These are phyloP conservation scores for Combretum micranthum DNA, from an alignment of 345 rosid species.

Conservation along the genomic window DNA sequence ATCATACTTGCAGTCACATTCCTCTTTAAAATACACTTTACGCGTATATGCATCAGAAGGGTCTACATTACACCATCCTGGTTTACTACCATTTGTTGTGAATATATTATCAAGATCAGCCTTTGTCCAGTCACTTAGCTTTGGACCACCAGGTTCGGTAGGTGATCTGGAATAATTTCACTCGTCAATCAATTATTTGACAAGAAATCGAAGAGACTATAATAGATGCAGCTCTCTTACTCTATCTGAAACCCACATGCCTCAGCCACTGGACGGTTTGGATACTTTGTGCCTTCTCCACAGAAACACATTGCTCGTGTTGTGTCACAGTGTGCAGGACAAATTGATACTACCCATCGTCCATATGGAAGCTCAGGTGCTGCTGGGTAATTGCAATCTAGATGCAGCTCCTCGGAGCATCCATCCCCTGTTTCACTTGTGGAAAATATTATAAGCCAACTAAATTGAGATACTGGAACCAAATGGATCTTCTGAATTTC, in stretches of 20 bases:
- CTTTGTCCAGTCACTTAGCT: conserved; percentile 65
- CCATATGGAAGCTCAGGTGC: conserved; percentile 77
- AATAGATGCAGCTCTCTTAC: conserved; percentile 33
- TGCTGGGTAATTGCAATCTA: conserved; percentile 67
- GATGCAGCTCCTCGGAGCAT: conserved; percentile 53
- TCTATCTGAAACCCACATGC: conserved; percentile 71
- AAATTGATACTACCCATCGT: conserved; percentile 85
- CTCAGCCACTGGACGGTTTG: conserved; percentile 89
- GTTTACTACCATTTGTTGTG: conserved; percentile 68
- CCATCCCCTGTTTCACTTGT: conserved; percentile 56
- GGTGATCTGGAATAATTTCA: conserved; percentile 45
- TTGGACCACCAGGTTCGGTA: conserved; percentile 55
- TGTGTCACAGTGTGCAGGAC: conserved; percentile 79
- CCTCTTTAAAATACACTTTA: conserved; percentile 59
- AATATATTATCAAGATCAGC: conserved; percentile 67
- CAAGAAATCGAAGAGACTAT: neutral
- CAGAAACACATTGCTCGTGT: conserved; percentile 95
- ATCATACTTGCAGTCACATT: conserved; percentile 96
- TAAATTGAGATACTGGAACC: neutral
- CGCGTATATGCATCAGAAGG: conserved; percentile 66
- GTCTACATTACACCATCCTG: conserved; percentile 96
- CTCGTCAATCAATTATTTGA: conserved; percentile 6
- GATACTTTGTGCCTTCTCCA: conserved; percentile 96
- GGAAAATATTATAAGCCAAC: neutral
- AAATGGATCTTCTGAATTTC: neutral